Evolutionary conservation across 2,329 filamentous ascomycete genomes (phyloP).

Genomic region (Sporothrix variecibatus): DNA sequence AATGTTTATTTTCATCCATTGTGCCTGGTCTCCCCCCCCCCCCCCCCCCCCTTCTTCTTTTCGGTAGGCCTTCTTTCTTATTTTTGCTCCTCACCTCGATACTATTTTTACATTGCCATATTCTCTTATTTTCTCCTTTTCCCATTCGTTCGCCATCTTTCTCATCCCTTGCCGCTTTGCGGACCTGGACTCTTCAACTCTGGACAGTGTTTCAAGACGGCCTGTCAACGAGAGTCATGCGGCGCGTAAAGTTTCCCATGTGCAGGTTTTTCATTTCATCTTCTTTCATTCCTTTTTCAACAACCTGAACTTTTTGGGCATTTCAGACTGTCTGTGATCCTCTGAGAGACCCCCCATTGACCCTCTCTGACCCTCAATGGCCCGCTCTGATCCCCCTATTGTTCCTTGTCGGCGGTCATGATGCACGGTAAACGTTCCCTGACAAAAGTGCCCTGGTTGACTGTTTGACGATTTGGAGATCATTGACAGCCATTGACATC

Average conservation of each 20-base stretch:
- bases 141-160: neutral
- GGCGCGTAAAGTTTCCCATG: constrained; percentile 16
- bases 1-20: constrained; percentile 2
- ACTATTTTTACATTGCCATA: neutral
- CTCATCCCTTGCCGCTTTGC: neutral
- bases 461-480: neutral
- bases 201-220: constrained; percentile 6
- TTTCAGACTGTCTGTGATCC: neutral
- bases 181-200: neutral
- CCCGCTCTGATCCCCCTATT: neutral
- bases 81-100: neutral
- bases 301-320: neutral
- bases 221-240: constrained; percentile 19
- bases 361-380: neutral
- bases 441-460: neutral
- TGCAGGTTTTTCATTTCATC: constrained; percentile 4
- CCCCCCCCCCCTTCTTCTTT: no score
- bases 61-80: neutral
- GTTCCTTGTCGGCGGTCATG: neutral
- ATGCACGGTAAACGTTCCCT: neutral
- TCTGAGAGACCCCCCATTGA: neutral
- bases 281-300: neutral
- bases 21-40: neutral
- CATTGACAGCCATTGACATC: neutral
- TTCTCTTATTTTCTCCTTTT: neutral